Evolutionary conservation across 2,329 filamentous ascomycete genomes (phyloP).

Genomic region (Byssochlamys sp.): DNA sequence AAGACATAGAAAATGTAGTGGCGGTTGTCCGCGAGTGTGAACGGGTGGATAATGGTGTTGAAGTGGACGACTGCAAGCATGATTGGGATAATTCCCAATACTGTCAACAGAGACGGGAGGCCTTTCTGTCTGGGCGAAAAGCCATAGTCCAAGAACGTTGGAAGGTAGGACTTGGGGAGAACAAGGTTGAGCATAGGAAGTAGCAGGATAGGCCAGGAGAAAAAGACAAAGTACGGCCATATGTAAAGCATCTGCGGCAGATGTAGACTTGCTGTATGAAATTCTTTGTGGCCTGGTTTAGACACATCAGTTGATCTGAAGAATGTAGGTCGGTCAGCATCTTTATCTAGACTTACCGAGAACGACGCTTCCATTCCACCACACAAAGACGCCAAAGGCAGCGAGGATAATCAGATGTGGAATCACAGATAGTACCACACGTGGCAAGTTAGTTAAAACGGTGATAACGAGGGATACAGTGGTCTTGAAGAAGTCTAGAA

Average conservation of each 20-base stretch:
- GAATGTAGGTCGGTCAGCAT: background rate
- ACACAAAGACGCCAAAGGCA: constrained; percentile 64
- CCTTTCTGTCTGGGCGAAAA: constrained; percentile 21
- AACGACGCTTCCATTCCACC: constrained; percentile 85
- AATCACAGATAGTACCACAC: constrained; percentile 30
- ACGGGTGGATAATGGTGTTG: constrained; percentile 92
- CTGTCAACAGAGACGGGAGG: constrained; percentile 31
- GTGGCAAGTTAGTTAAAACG: constrained; percentile 35
- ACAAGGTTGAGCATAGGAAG: constrained; percentile 41
- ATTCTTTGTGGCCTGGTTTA: constrained; percentile 72
- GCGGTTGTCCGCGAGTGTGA: constrained; percentile 88
- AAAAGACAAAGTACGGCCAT: constrained; percentile 82
- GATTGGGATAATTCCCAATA: constrained; percentile 26
- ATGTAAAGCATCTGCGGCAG: constrained; percentile 89
- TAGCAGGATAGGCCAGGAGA: constrained; percentile 69
- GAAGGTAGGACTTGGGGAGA: constrained; percentile 23
- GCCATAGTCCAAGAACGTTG: constrained; percentile 24
- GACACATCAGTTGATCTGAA: background rate
- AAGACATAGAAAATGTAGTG: constrained; percentile 98
- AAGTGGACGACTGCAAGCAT: constrained; percentile 52
- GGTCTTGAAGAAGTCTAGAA: constrained; percentile 40
- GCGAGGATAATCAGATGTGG: constrained; percentile 54
- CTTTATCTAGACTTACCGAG: constrained; percentile 50
- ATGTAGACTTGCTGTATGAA: constrained; percentile 83
- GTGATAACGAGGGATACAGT: constrained; percentile 56